Evolutionary conservation across 164 flowering plant genomes (phyloP), one percentile per base, ranked within the genome.

Genomic region (Tinospora cordifolia): DNA sequence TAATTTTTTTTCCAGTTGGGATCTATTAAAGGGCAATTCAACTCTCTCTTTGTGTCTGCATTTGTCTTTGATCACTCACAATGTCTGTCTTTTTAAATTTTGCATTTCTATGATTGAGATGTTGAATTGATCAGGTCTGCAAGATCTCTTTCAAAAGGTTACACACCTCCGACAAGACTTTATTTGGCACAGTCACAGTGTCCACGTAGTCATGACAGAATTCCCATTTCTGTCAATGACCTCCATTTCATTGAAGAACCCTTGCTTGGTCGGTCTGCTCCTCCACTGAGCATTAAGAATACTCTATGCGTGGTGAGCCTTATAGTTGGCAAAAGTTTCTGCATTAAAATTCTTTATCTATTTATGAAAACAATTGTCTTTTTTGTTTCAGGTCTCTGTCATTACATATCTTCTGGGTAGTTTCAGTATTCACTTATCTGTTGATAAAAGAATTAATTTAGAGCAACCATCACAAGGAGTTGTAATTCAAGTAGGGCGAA

Each of bases 121-220:
- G 11, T 14, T 73, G 49, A 36, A 30, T 24, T 69, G 30, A 10
- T 64, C 84, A 90, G 92, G 80, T 90, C 90, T 44, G 92, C 90
- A 65, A 87, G 92, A 78, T 88, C 87, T 72, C 78, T 87, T 62
- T 68, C 87, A 46, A 80, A 74, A 40, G 83, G 89, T 75, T 79
- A 72, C 68, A 81, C 89, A 60, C 90, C 89, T 63, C 68, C 83
- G 44, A 69, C 71, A 14, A 84, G 89, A 62, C 83, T 85, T 27
- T 78, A 73, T 78, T 26, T 76, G 64, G 65, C 77, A 15, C 81
- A 71, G 10, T 19, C 72, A 39, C 62, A 22, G 21, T 72, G 40
- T 41, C 22, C 70, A 27, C 54, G 25, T 26, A 72, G 49, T 41
- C 15, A 26, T 47, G 68, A 71, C 71, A 77, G 74, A 76, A 70